Percentiles rank a stretch among this genome's conserved stretches.
phyloP scores from a whole-genome alignment of 345 rosid genomes.

The Populus simonii region DNA sequence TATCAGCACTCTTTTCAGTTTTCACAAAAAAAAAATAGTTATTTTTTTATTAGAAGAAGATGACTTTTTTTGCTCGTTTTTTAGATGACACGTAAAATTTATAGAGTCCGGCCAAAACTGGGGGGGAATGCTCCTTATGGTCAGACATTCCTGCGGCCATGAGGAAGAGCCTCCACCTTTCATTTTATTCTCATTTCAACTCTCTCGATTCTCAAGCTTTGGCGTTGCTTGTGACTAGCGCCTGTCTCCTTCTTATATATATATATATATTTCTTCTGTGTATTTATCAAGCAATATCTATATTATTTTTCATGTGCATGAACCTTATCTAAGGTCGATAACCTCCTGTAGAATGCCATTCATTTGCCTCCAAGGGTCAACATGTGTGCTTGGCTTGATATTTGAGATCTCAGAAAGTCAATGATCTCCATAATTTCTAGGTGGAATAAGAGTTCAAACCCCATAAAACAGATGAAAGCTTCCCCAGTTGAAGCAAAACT shows the following conservation, averaged over 20 bases:
- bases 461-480: background rate
- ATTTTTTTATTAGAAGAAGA: background rate
- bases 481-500: background rate
- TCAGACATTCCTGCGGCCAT: background rate
- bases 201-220: background rate
- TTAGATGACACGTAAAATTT: background rate
- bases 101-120: background rate
- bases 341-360: background rate
- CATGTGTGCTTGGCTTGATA: background rate
- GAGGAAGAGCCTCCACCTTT: background rate
- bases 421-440: background rate
- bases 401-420: background rate
- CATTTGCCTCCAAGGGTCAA: background rate
- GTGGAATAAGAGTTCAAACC: background rate
- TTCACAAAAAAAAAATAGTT: accelerated
- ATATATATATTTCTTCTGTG: background rate
- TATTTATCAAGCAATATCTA: background rate
- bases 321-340: background rate
- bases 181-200: background rate
- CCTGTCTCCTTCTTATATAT: background rate
- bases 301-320: background rate
- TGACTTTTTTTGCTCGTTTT: background rate
- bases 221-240: background rate
- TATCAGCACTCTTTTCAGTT: background rate
- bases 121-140: background rate